These are phyloP conservation scores for Sarcodon sp. DNA, from an alignment of 768 basidiomycete species.

Conservation along the genomic window DNA sequence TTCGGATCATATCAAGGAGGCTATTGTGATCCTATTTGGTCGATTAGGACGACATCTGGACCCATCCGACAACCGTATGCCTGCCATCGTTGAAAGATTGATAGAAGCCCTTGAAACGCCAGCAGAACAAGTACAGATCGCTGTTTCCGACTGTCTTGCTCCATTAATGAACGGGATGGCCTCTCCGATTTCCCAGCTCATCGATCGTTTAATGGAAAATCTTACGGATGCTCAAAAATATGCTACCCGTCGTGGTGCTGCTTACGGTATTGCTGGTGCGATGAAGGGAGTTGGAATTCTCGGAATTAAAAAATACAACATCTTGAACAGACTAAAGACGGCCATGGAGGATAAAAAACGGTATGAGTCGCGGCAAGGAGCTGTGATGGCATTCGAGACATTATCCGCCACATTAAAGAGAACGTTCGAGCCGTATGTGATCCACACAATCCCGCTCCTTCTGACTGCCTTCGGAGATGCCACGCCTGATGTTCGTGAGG, in stretches of 20 bases:
- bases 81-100: conserved; percentile 70
- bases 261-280: conserved; percentile 89
- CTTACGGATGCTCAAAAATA: conserved; percentile 77
- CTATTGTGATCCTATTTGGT: conserved; percentile 89
- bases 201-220: conserved; percentile 66
- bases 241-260: conserved; percentile 89
- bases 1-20: conserved; percentile 86
- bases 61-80: conserved; percentile 62
- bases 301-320: conserved; percentile 72
- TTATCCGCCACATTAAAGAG: conserved; percentile 78
- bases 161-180: conserved; percentile 70
- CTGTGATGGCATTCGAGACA: conserved; percentile 92
- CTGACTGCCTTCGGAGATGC: conserved; percentile 81
- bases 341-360: conserved; percentile 85
- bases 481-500: conserved; percentile 81
- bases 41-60: conserved; percentile 84
- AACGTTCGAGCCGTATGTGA: conserved; percentile 88
- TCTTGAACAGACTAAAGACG: conserved; percentile 58
- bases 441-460: conserved; percentile 71
- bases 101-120: conserved; percentile 89
- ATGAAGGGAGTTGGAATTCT: conserved; percentile 85
- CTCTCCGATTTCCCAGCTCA: conserved; percentile 43
- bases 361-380: conserved; percentile 82
- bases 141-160: conserved; percentile 90
- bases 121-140: conserved; percentile 91